A percentile compares a stretch with the other conserved stretches of the same genome.
Conservation (phyloP, 2,329 filamentous ascomycete genomes). For the Sclerotinia spermophila region DNA sequence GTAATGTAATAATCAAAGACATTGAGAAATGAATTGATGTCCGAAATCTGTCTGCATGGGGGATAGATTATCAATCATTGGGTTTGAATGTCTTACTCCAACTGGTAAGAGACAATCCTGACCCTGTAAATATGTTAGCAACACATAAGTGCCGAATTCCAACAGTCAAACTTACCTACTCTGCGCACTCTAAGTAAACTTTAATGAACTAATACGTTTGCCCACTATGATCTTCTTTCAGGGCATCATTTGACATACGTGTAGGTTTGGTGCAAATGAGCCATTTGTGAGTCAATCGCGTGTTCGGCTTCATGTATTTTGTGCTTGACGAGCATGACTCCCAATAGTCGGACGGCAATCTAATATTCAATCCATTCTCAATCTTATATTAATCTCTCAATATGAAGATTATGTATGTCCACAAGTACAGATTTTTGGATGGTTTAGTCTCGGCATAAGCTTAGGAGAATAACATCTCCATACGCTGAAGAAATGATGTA, state of each 20-base stretch:
- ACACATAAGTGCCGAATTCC: neutral
- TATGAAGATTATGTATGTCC: too few relatives aligned
- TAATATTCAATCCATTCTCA: neutral
- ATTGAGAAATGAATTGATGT: neutral
- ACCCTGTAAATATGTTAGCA: neutral
- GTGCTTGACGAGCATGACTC: neutral
- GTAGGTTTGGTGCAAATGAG: neutral
- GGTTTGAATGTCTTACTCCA: neutral
- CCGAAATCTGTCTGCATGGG: fast-evolving
- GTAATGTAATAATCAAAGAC: slow-evolving; percentile 5
- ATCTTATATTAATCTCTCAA: too few relatives aligned
- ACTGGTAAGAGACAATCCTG: neutral
- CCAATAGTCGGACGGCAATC: neutral
- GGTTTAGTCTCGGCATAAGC: neutral
- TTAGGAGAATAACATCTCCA: neutral
- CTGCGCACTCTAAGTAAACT: too few relatives aligned
- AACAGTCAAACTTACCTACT: neutral
- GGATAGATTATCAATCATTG: neutral
- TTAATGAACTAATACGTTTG: neutral
- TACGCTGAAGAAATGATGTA: neutral
- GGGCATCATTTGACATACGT: fast-evolving
- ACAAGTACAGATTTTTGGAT: neutral
- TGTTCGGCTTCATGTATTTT: neutral
- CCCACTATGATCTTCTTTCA: neutral
- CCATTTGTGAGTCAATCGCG: neutral